Evolutionary conservation across 1,139 yeast genomes (phyloP).

Genomic region (Chernovozyma aurita): DNA sequence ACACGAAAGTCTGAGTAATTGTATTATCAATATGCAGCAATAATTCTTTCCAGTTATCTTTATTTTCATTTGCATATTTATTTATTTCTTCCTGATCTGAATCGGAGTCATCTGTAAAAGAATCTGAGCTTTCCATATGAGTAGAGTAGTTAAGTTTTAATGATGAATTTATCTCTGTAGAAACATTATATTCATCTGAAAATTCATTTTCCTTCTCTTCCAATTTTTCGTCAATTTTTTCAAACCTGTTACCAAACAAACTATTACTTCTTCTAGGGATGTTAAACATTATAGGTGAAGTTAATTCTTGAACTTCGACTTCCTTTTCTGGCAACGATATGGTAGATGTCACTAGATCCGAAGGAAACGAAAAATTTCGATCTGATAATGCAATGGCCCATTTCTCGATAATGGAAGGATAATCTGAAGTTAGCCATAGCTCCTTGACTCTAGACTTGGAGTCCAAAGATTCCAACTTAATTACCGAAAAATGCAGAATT

Average conservation of each 20-base stretch:
- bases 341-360: constrained; percentile 35
- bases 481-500: constrained; percentile 16
- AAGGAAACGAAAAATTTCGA: constrained; percentile 26
- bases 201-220: constrained; percentile 5
- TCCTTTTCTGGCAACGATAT: constrained; percentile 15
- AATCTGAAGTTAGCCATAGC: constrained; percentile 1
- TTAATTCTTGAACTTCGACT: background rate
- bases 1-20: background rate
- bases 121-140: too few relatives aligned
- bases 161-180: too few relatives aligned
- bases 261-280: background rate
- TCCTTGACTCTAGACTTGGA: background rate
- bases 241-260: background rate
- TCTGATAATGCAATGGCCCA: constrained; percentile 45
- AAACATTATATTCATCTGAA: too few relatives aligned
- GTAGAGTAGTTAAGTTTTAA: too few relatives aligned
- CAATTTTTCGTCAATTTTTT: background rate
- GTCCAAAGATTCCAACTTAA: constrained; percentile 10
- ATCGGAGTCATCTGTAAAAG: constrained; percentile 10
- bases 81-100: constrained; percentile 8
- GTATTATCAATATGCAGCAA: constrained; percentile 3
- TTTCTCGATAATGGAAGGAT: constrained; percentile 24
- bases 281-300: background rate
- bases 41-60: background rate
- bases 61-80: constrained; percentile 7